phyloP scores from a whole-genome alignment of 768 basidiomycete species.

The Gymnopilus dilepis region DNA sequence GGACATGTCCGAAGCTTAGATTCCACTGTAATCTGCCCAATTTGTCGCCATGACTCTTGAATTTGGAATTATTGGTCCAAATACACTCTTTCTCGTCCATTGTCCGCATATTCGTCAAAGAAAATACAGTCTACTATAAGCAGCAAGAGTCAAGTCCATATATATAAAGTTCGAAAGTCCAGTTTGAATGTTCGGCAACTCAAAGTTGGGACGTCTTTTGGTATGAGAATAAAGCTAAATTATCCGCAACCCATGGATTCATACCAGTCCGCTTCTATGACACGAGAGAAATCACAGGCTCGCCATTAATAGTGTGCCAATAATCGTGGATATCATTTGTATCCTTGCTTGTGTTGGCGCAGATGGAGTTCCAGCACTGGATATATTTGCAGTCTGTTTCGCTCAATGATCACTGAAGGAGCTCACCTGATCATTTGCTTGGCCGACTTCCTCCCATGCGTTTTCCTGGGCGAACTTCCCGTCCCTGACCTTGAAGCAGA shows the following conservation, averaged over 20 bases:
- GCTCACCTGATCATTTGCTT: neutral
- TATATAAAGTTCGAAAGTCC: neutral
- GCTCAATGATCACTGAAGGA: neutral
- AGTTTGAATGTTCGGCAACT: too few relatives aligned
- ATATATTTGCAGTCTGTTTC: neutral
- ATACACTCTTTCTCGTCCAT: neutral
- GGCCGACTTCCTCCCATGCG: neutral
- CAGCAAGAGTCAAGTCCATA: neutral
- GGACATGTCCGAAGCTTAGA: slow-evolving; percentile 49
- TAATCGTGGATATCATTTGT: neutral
- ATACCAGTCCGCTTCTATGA: too few relatives aligned
- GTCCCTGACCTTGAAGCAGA: neutral
- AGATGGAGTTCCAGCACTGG: neutral
- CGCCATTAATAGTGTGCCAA: neutral
- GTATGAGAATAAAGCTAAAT: too few relatives aligned
- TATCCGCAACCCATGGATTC: too few relatives aligned
- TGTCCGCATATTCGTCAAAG: neutral
- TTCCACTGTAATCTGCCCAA: neutral
- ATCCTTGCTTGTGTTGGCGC: neutral
- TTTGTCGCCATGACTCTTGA: neutral
- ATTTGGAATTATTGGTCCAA: neutral
- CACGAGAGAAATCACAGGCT: neutral
- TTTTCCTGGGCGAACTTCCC: neutral
- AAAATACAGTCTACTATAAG: neutral
- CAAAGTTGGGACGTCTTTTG: too few relatives aligned